Evolutionary conservation across 1,284 basidiomycete genomes (phyloP).

Genomic region (Austroboletus novae-zelandiae): DNA sequence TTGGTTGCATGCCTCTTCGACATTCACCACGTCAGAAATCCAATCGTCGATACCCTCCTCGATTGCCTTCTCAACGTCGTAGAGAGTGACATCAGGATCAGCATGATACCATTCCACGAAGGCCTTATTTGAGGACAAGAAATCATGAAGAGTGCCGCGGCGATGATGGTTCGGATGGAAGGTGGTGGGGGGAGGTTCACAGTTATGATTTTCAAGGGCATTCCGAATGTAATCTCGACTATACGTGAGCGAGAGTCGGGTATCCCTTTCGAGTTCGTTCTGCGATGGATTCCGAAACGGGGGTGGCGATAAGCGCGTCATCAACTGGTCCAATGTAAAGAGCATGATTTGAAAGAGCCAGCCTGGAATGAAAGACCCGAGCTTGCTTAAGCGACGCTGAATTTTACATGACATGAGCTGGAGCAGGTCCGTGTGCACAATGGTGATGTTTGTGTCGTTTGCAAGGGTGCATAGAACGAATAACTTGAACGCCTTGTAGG

Average conservation of each 20-base stretch:
- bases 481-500: constrained; percentile 9
- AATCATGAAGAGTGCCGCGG: constrained; percentile 9
- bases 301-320: not conserved
- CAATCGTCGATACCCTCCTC: not conserved
- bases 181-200: not conserved
- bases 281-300: not conserved
- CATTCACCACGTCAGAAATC: not conserved
- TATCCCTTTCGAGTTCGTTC: not conserved
- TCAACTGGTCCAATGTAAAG: too few relatives aligned
- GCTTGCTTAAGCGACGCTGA: not conserved
- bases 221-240: not conserved
- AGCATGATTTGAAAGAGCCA: not conserved
- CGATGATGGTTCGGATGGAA: not conserved
- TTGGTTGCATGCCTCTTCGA: not conserved
- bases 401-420: not conserved
- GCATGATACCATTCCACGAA: not conserved
- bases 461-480: too few relatives aligned
- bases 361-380: not conserved
- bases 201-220: not conserved
- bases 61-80: not conserved
- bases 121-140: constrained; percentile 3
- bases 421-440: constrained; percentile 28
- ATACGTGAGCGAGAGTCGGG: not conserved
- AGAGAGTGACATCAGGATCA: constrained; percentile 15
- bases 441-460: too few relatives aligned